phyloP scores from a whole-genome alignment of 1,284 basidiomycete species.

The Moniliophthora roreri region DNA sequence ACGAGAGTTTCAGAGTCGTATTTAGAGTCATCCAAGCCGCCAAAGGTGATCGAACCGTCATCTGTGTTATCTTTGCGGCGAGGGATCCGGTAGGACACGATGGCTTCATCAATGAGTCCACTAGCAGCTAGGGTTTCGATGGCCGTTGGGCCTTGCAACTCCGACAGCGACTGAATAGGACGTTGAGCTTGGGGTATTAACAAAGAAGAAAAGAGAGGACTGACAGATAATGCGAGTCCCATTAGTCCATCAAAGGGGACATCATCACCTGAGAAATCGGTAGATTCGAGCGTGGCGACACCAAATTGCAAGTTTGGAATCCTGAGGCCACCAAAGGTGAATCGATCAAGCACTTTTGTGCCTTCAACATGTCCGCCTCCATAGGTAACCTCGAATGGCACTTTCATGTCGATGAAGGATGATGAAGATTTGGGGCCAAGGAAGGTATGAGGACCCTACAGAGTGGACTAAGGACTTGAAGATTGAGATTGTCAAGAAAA shows the following conservation, averaged over 20 bases:
- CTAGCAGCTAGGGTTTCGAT: constrained; percentile 57
- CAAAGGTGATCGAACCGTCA: constrained; percentile 68
- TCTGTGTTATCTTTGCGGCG: constrained; percentile 60
- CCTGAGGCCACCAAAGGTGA: constrained; percentile 2
- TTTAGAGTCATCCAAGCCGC: constrained; percentile 57
- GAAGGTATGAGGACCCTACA: constrained; percentile 52
- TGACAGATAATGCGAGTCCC: constrained; percentile 60
- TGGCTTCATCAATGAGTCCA: constrained; percentile 53
- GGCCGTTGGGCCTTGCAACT: constrained; percentile 55
- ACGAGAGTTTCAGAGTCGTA: constrained; percentile 45
- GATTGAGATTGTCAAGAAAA: neutral
- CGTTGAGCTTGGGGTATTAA: neutral
- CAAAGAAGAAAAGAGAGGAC: constrained; percentile 10
- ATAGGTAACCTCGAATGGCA: constrained; percentile 41
- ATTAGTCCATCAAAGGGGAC: constrained; percentile 66
- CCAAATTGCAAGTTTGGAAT: constrained; percentile 53
- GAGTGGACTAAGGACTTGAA: constrained; percentile 10
- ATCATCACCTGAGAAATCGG: constrained; percentile 39
- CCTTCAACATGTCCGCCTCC: constrained; percentile 54
- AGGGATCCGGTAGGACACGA: constrained; percentile 67
- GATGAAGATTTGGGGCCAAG: constrained; percentile 54
- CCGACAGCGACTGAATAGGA: constrained; percentile 45
- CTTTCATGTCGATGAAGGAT: constrained; percentile 37
- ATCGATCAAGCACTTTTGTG: neutral
- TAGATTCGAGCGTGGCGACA: constrained; percentile 48